These are phyloP conservation scores for Ophiostoma piceae DNA, from an alignment of 2,329 filamentous ascomycete species.

Conservation along the genomic window DNA sequence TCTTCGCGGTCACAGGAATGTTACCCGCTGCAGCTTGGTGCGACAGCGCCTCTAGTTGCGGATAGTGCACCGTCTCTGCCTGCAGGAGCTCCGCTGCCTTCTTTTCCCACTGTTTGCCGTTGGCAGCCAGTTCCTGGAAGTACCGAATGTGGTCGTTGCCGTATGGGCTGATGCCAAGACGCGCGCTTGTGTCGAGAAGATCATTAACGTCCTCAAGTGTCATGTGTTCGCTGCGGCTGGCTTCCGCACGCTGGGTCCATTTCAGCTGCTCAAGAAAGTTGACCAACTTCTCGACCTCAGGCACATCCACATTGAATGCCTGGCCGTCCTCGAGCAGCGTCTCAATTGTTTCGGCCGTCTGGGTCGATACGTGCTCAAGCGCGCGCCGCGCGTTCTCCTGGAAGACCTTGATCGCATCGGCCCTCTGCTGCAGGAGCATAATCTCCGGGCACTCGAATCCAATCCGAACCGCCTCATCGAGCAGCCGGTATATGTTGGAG, in stretches of 20 bases:
- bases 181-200: slow-evolving; percentile 70
- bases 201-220: slow-evolving; percentile 73
- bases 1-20: slow-evolving; percentile 77
- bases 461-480: slow-evolving; percentile 76
- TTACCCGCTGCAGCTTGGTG: slow-evolving; percentile 65
- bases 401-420: slow-evolving; percentile 77
- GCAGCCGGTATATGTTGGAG: slow-evolving; percentile 78
- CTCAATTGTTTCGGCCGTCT: slow-evolving; percentile 70
- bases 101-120: slow-evolving; percentile 82
- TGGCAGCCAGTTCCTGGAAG: slow-evolving; percentile 68
- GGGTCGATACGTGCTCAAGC: slow-evolving; percentile 60
- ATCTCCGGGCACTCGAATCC: slow-evolving; percentile 95
- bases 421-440: slow-evolving; percentile 74
- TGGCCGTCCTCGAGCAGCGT: slow-evolving; percentile 86
- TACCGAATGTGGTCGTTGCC: slow-evolving; percentile 68
- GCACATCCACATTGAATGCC: slow-evolving; percentile 84
- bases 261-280: slow-evolving; percentile 76
- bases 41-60: slow-evolving; percentile 87
- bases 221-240: slow-evolving; percentile 58
- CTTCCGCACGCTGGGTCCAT: slow-evolving; percentile 76
- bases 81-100: slow-evolving; percentile 90
- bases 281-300: slow-evolving; percentile 78
- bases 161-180: slow-evolving; percentile 70
- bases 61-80: slow-evolving; percentile 88
- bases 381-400: slow-evolving; percentile 68